Evolutionary conservation across 1,139 yeast genomes (phyloP).

Genomic region (Arxiozyma telluris): DNA sequence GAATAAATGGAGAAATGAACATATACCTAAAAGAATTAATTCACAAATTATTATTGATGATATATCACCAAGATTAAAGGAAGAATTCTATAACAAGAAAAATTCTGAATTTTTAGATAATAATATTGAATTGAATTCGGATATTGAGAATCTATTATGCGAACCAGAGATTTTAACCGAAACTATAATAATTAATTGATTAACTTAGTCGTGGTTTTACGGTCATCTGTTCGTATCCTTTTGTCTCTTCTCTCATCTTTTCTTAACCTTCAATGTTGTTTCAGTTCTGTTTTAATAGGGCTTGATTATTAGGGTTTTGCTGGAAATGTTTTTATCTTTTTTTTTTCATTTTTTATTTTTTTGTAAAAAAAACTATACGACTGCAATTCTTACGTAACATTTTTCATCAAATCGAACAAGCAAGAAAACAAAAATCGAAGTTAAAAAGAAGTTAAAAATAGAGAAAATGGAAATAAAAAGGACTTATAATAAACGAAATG

Average conservation of each 20-base stretch:
- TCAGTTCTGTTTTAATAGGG: too few species aligned
- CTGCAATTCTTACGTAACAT: neutral
- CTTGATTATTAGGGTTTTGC: neutral
- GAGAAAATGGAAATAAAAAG: neutral
- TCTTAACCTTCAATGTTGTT: neutral
- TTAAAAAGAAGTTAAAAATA: too few species aligned
- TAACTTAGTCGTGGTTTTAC: neutral
- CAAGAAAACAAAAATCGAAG: neutral
- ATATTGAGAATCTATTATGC: neutral
- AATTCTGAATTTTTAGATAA: neutral
- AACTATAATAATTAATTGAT: neutral
- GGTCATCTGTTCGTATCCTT: too few species aligned
- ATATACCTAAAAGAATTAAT: neutral
- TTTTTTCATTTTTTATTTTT: too few species aligned
- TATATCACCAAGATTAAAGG: neutral
- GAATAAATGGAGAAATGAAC: neutral
- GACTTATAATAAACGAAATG: too few species aligned
- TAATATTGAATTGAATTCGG: neutral
- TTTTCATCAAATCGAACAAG: neutral
- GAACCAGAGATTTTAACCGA: constrained; percentile 1
- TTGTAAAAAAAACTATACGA: neutral
- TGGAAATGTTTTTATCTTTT: too few species aligned
- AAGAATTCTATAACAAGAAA: neutral
- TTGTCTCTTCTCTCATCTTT: neutral
- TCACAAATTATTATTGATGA: neutral